Base-by-base conservation (phyloP, 345 rosid species). In the Schrenkiella parvula region DNA sequence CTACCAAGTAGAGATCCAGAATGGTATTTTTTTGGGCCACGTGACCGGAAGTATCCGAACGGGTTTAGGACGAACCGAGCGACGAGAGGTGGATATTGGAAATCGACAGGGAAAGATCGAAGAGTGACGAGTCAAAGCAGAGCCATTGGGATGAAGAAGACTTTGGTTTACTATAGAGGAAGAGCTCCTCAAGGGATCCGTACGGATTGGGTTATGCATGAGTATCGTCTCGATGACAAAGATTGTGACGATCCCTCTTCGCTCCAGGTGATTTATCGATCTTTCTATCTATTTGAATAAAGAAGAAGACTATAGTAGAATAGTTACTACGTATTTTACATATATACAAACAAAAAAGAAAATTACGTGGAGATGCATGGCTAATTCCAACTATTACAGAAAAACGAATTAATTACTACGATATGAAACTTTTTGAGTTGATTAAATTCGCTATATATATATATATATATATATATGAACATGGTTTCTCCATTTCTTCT, bases 161-260 rank as follows among this genome's bases (percentile, higher is more conserved):
- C 98, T 0, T 59, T 92, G 83, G 98, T 92, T 64, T 92, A 92
- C 64, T 92, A 92, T 76, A 42, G 77, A 74, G 98, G 98, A 5
- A 82, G 98, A 48, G 98, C 98, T 58, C 98, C 98, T 57, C 98
- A 92, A 23, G 98, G 98, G 7, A 75, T 87, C 0, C 72, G 98
- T 72, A 92, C 98, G 0, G 91, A 92, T 41, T 90, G 97, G 98
- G 93, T 92, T 0, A 92, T 92, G 98, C 98, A 92, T 52, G 98
- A 92, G 63, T 92, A 92, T 76, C 91, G 97, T 50, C 95, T 92
- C 4, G 90, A 88, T 26, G 98, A 92, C 62, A 92, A 88, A 34
- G 95, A 92, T 34, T 88, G 78, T 17, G 96, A 90, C 1, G 98
- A 92, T 53, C 75, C 83, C 42, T 81, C 89, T 7, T 89, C 86